phyloP scores from a whole-genome alignment of 2,329 filamentous ascomycete species.

The Aspergillus pseudoglaucus region DNA sequence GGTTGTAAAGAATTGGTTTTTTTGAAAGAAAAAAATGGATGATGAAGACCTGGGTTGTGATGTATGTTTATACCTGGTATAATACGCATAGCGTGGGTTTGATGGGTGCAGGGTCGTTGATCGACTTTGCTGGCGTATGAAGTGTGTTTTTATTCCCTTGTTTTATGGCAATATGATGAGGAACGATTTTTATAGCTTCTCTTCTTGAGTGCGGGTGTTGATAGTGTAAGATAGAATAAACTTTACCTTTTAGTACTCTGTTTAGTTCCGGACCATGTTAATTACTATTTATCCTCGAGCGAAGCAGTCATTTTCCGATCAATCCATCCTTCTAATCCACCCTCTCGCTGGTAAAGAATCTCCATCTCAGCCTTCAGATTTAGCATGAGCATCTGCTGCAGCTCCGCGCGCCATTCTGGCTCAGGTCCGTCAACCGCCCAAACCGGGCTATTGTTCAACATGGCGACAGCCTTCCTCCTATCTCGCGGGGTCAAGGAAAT shows the following conservation, averaged over 20 bases:
- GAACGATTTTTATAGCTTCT: too few species aligned
- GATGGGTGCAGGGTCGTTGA: conserved; percentile 1
- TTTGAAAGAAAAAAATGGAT: too few species aligned
- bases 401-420: conserved; percentile 42
- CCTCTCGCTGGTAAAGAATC: conserved; percentile 40
- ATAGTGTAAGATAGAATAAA: too few species aligned
- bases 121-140: conserved; percentile 16
- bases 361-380: conserved; percentile 59
- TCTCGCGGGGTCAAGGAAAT: conserved; percentile 49
- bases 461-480: conserved; percentile 47
- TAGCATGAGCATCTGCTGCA: conserved; percentile 57
- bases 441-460: conserved; percentile 44
- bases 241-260: too few species aligned
- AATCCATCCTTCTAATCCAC: conserved; percentile 40
- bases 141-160: too few species aligned
- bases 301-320: conserved; percentile 25
- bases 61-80: neutral
- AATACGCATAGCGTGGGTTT: conserved; percentile 3
- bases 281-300: neutral
- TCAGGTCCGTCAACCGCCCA: conserved; percentile 41
- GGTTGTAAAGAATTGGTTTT: conserved; percentile 49
- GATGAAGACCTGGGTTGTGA: too few species aligned
- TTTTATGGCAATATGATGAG: too few species aligned
- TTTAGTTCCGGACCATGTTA: conserved; percentile 13
- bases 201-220: too few species aligned